Evolutionary conservation across 208 protist genomes (phyloP).

Genomic region (Crithidia expoeki): DNA sequence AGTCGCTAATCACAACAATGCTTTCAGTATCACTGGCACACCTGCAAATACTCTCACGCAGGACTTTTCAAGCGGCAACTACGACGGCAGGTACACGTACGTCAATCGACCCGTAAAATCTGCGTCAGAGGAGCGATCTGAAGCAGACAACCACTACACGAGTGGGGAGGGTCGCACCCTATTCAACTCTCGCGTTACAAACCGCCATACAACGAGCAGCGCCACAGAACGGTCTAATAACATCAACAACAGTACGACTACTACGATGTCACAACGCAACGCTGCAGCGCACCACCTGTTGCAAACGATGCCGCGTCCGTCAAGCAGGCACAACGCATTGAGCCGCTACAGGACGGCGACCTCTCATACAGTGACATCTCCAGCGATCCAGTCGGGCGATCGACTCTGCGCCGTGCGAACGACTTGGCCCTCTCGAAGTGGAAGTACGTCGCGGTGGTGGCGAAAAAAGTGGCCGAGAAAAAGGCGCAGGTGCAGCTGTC

Average conservation of each 20-base stretch:
- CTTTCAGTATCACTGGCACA: too few species aligned
- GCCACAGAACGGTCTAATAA: not conserved
- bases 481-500: conserved; percentile 2
- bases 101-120: not conserved
- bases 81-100: conserved; percentile 1
- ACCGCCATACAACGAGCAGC: not conserved
- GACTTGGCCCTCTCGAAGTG: conserved; percentile 16
- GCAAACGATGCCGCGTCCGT: too few species aligned
- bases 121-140: not conserved
- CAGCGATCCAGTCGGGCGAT: not conserved
- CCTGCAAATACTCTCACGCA: not conserved
- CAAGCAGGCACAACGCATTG: too few species aligned
- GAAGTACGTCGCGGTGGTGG: conserved; percentile 13
- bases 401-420: conserved; percentile 12
- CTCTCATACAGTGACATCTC: not conserved
- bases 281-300: too few species aligned
- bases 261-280: not conserved
- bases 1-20: too few species aligned
- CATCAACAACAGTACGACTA: not conserved
- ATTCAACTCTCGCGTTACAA: not conserved
- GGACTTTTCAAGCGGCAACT: conserved; percentile 7
- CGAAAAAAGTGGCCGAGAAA: conserved; percentile 16
- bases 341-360: not conserved
- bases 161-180: not conserved
- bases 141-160: too few species aligned